Conservation (phyloP, 345 rosid genomes). For the Conringia planisiliqua region DNA sequence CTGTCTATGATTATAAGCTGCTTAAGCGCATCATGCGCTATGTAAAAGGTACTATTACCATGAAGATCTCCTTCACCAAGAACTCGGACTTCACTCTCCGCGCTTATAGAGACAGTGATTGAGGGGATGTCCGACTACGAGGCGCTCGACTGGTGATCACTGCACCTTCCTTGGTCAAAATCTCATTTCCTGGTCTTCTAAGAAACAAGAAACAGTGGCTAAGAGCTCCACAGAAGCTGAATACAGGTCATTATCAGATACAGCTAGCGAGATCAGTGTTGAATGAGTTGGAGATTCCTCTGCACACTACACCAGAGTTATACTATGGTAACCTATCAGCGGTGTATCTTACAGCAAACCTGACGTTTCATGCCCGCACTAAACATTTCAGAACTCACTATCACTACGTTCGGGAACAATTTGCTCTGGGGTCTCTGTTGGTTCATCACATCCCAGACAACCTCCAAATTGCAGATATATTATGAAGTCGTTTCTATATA, state of each 20-base stretch:
- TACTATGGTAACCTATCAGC: background rate
- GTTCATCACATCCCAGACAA: too few species aligned
- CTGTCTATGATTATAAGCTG: background rate
- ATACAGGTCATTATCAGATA: background rate
- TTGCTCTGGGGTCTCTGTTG: too few species aligned
- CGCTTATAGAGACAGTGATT: background rate
- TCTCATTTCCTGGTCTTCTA: background rate
- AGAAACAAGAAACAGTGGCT: background rate
- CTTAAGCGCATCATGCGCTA: background rate
- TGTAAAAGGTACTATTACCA: background rate
- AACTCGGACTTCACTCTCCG: background rate
- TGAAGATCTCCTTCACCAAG: background rate
- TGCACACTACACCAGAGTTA: fast-evolving
- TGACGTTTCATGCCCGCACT: background rate
- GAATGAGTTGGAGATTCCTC: background rate
- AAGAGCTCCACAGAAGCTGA: background rate
- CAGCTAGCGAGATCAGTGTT: background rate
- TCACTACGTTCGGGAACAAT: too few species aligned
- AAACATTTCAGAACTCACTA: too few species aligned
- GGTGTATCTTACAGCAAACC: background rate
- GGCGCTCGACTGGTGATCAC: background rate
- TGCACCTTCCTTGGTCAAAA: background rate
- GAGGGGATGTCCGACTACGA: background rate
- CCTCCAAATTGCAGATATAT: too few species aligned
- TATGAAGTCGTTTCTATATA: too few species aligned